A percentile compares a stretch with the other conserved stretches of the same genome.
Conservation (phyloP, 208 protist species). For the Leishmania tropica region DNA sequence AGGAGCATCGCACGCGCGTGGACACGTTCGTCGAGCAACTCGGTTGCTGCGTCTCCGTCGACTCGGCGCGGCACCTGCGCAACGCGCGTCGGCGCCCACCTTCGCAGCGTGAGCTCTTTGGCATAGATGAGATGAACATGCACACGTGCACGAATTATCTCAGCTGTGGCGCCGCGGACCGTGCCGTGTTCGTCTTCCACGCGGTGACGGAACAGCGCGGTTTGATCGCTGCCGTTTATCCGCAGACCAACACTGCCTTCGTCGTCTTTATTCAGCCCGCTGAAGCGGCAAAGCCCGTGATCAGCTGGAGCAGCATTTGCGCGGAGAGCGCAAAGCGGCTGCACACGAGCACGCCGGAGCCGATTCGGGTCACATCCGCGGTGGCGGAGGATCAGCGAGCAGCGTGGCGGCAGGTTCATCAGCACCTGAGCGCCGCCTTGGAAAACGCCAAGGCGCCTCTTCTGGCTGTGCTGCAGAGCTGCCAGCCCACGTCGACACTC, state of each 20-base stretch:
- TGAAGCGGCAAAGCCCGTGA: slow-evolving; percentile 55
- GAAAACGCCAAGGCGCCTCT: slow-evolving; percentile 49
- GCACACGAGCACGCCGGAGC: slow-evolving; percentile 19
- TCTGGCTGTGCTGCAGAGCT: slow-evolving; percentile 81
- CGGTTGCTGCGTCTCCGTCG: slow-evolving; percentile 71
- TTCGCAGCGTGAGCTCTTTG: slow-evolving; percentile 71
- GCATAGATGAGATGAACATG: slow-evolving; percentile 67
- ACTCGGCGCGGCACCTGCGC: slow-evolving; percentile 54
- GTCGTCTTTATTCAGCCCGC: slow-evolving; percentile 85
- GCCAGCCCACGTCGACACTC: slow-evolving; percentile 52
- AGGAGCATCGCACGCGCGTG: slow-evolving; percentile 58
- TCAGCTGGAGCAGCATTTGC: slow-evolving; percentile 67
- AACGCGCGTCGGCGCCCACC: slow-evolving; percentile 39
- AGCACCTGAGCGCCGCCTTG: slow-evolving; percentile 50
- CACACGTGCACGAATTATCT: slow-evolving; percentile 54
- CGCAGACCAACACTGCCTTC: slow-evolving; percentile 43
- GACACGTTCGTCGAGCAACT: slow-evolving; percentile 65
- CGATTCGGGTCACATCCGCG: slow-evolving; percentile 43
- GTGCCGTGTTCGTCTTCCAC: slow-evolving; percentile 84
- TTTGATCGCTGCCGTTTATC: slow-evolving; percentile 70
- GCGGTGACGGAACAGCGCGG: slow-evolving; percentile 57
- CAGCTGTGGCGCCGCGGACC: slow-evolving; percentile 30
- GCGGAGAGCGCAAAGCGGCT: slow-evolving; percentile 64
- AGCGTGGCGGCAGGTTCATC: slow-evolving; percentile 71
- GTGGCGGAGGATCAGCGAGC: slow-evolving; percentile 52